Evolutionary conservation across 2,329 filamentous ascomycete genomes (phyloP).

Genomic region (Plectosphaerella cucumerina): DNA sequence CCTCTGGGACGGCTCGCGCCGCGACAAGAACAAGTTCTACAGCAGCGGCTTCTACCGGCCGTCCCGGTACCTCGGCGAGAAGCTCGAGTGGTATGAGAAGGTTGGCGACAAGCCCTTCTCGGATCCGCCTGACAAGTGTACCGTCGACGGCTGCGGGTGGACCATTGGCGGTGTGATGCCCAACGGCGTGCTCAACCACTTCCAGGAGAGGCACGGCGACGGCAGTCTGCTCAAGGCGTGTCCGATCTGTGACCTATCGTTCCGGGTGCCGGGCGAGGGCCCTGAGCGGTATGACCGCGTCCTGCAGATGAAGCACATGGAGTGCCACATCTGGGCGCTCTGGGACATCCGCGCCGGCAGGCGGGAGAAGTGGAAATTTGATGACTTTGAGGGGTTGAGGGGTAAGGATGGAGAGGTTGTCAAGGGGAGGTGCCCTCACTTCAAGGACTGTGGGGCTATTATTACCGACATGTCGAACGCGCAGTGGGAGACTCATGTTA

Average conservation of each 20-base stretch:
- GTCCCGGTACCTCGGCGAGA: conserved; percentile 3
- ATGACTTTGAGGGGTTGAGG: too few relatives aligned
- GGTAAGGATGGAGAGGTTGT: too few relatives aligned
- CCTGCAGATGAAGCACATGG: conserved; percentile 10
- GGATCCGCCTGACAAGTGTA: conserved; percentile 10
- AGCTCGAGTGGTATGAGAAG: conserved; percentile 10
- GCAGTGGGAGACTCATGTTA: conserved; percentile 11
- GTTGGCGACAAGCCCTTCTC: conserved; percentile 1
- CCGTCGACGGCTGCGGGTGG: conserved; percentile 3
- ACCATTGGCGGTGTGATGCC: conserved; percentile 10
- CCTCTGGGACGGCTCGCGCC: conserved; percentile 6
- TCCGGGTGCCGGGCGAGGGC: conserved; percentile 5
- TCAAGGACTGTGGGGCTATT: conserved; percentile 12
- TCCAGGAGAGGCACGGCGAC: conserved; percentile 9
- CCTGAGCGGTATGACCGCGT: conserved; percentile 1
- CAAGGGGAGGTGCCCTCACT: conserved; percentile 12
- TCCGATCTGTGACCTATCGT: conserved; percentile 10
- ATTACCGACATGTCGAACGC: conserved; percentile 12
- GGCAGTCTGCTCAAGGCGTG: conserved; percentile 5
- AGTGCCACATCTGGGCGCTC: conserved; percentile 13
- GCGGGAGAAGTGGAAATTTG: too few relatives aligned
- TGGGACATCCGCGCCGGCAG: conserved; percentile 7
- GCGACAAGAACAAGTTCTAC: not conserved
- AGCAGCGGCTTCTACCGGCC: not conserved
- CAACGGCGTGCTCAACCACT: conserved; percentile 9